Evolutionary conservation across 768 basidiomycete genomes (phyloP), one percentile per base, ranked within the genome.

Genomic region (Cystofilobasidium capitatum): DNA sequence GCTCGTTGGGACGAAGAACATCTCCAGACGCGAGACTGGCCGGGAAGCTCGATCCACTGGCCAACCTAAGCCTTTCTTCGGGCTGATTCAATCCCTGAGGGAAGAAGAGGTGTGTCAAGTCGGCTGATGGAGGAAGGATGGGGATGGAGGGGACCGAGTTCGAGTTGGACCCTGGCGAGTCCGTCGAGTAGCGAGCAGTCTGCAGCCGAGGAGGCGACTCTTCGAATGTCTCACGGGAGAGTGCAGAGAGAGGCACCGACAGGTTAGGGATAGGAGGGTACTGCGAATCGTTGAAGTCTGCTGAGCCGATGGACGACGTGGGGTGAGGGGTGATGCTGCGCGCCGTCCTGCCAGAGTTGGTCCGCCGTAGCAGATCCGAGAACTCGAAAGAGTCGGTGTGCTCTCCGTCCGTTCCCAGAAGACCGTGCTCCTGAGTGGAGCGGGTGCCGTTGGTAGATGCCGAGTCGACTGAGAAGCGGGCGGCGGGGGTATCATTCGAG

Each of bases 301-400:
- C 35, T 26, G 44, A 45, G 14, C 40, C 39, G 59, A 13, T 17
- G 31, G 59, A 60, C 36, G 51, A 55, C 36, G 17, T 36, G 24
- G 26, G 63, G 39, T 39, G 49, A 26, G 49, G 66, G 17, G 59
- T 68, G 31, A 58, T 37, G 35, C 40, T 65, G 20, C 64, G 40
- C 39, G 60, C 42, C 7, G 68, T 69, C 36, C 63, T 55, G 22
- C 49, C 49, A 29, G 68, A 69, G 62, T 69, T 69, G 35, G 62
- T 64, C 45, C 68, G 31, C n/a, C 45, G 40, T 6, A 69, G 55
- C 22, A 61, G 68, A 40, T 55, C 68, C 9, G 68, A 57, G 42
- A 69, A 69, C 45, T 69, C 68, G 42, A 69, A 69, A 20, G 68
- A 31, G 62, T 69, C 68, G 36, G 62, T 69, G 24, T 40, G 39